These are phyloP conservation scores for Noccaea caerulescens DNA, from an alignment of 345 rosid genomes.

Conservation along the genomic window DNA sequence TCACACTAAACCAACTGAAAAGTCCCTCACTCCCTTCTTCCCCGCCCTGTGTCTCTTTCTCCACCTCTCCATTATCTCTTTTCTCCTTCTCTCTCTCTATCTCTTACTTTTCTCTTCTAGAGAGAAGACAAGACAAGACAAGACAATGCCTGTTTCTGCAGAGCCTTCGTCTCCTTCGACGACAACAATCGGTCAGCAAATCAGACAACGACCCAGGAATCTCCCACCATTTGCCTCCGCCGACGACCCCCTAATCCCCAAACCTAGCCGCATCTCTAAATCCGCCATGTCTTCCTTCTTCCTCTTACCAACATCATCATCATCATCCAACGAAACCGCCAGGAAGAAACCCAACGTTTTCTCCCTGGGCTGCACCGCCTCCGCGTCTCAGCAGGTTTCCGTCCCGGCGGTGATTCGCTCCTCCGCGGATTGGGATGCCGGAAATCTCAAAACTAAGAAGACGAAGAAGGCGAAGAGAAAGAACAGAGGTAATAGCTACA, in stretches of 20 bases:
- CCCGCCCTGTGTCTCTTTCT: constrained; percentile 32
- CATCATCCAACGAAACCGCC: constrained; percentile 40
- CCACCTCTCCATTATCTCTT: constrained; percentile 31
- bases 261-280: constrained; percentile 48
- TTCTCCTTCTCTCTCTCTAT: not conserved
- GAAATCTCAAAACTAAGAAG: constrained; percentile 52
- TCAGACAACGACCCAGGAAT: constrained; percentile 54
- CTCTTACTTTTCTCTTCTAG: not conserved
- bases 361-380: constrained; percentile 71
- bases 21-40: constrained; percentile 7
- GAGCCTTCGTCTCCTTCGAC: constrained; percentile 54
- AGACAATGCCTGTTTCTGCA: constrained; percentile 55
- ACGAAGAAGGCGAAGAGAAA: constrained; percentile 48
- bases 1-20: constrained; percentile 27
- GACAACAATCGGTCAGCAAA: constrained; percentile 54
- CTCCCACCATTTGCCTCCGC: constrained; percentile 45
- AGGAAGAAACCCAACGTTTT: constrained; percentile 58
- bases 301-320: constrained; percentile 49
- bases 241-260: constrained; percentile 48
- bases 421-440: constrained; percentile 79
- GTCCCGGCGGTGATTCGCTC: constrained; percentile 78
- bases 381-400: constrained; percentile 80
- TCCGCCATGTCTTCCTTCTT: constrained; percentile 48
- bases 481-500: constrained; percentile 19
- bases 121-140: constrained; percentile 32